Conservation (phyloP, 2,329 filamentous ascomycete genomes). For the Paraphaeosphaeria sporulosa region DNA sequence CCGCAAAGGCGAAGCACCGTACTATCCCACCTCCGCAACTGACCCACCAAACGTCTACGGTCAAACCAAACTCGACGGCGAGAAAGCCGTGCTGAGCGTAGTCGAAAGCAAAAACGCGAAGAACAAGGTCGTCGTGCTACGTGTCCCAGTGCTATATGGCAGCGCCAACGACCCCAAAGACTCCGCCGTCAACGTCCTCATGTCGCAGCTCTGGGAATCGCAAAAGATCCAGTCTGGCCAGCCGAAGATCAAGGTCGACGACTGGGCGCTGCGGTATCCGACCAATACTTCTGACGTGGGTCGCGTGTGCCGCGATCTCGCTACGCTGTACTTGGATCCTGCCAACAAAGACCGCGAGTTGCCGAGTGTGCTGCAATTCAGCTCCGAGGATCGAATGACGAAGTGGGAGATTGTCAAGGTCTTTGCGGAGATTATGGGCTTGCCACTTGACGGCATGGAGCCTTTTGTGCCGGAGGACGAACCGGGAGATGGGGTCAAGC, state of each 20-base stretch:
- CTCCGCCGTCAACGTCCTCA: conserved; percentile 82
- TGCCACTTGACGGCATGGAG: conserved; percentile 73
- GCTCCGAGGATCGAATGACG: conserved; percentile 83
- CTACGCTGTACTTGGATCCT: conserved; percentile 65
- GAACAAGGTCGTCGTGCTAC: conserved; percentile 66
- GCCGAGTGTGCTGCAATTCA: conserved; percentile 81
- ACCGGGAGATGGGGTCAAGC: conserved; percentile 73
- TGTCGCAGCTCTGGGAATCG: conserved; percentile 78
- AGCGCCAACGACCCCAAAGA: conserved; percentile 71
- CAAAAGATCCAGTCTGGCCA: conserved; percentile 63
- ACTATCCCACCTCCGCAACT: conserved; percentile 69
- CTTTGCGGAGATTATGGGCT: conserved; percentile 80
- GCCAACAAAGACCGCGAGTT: conserved; percentile 57
- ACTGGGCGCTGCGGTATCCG: conserved; percentile 84
- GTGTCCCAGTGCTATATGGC: conserved; percentile 87
- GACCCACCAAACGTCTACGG: conserved; percentile 82
- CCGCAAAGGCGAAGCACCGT: conserved; percentile 80
- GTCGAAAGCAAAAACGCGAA: conserved; percentile 44
- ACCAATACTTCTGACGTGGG: conserved; percentile 90
- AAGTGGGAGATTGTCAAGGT: conserved; percentile 88
- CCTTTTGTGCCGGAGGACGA: conserved; percentile 66
- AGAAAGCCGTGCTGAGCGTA: conserved; percentile 72
- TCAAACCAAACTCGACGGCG: conserved; percentile 75
- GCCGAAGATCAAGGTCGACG: conserved; percentile 77
- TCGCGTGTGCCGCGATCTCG: conserved; percentile 77